Evolutionary conservation across 139 green algal genomes (phyloP).

Genomic region (Desmodesmus armatus): DNA sequence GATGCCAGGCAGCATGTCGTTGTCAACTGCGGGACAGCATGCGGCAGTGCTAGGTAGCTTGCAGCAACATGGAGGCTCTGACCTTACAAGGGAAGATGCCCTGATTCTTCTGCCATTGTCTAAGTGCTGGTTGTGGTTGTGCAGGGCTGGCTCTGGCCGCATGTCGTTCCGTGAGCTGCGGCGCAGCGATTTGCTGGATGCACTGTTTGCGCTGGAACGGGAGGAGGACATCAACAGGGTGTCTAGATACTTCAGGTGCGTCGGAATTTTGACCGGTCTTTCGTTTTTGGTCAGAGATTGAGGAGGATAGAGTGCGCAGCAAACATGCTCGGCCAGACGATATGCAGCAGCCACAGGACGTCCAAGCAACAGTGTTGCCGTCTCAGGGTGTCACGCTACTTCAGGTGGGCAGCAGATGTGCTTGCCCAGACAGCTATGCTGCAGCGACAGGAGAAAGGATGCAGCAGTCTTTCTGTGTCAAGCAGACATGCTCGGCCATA

Average conservation of each 20-base stretch:
- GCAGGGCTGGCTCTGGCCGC: conserved; percentile 69
- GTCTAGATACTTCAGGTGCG: conserved; percentile 29
- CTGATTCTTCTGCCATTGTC: neutral
- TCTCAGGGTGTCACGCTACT: conserved; percentile 69
- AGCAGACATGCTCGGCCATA: too few relatives aligned
- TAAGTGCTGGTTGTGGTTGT: neutral
- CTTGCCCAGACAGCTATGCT: too few relatives aligned
- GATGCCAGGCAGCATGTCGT: neutral
- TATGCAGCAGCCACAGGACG: too few relatives aligned
- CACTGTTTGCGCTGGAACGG: conserved; percentile 87
- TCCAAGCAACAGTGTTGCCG: too few relatives aligned
- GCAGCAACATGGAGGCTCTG: neutral
- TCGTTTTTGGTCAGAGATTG: too few relatives aligned
- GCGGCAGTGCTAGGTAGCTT: neutral
- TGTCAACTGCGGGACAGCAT: neutral
- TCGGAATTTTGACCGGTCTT: too few relatives aligned
- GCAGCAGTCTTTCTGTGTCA: too few relatives aligned
- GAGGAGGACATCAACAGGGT: conserved; percentile 98
- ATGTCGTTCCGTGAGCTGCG: conserved; percentile 90
- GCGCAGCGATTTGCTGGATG: conserved; percentile 87
- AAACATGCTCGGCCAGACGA: neutral
- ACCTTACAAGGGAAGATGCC: neutral
- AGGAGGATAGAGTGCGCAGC: neutral
- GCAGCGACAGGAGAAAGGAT: too few relatives aligned
- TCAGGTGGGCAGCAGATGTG: too few relatives aligned